phyloP scores from a whole-genome alignment of 2,329 filamentous ascomycete species.

The Verticillium isaacii region DNA sequence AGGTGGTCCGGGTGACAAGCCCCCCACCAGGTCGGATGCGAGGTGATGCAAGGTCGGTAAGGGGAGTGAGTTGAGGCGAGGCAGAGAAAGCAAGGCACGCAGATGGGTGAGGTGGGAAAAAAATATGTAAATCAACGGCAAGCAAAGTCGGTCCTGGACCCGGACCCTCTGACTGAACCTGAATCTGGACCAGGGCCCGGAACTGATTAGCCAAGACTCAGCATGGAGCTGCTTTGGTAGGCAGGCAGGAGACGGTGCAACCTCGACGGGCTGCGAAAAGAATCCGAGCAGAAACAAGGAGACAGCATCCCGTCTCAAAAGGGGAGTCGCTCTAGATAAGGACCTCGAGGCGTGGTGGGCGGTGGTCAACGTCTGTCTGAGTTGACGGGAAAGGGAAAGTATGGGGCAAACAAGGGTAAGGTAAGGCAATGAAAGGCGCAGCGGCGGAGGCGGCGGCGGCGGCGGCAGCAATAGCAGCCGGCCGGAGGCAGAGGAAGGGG shows the following conservation, averaged over 20 bases:
- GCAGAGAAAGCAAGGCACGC: no score
- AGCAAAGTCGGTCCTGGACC: no score
- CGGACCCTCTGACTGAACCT: neutral
- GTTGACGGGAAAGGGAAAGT: neutral
- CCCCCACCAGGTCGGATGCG: neutral
- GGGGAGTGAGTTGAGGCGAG: no score
- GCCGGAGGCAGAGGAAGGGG: neutral
- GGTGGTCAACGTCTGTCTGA: neutral
- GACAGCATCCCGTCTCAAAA: neutral
- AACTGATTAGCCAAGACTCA: neutral
- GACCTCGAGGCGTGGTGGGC: neutral
- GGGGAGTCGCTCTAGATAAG: neutral
- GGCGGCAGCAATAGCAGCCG: neutral
- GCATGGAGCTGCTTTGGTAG: neutral
- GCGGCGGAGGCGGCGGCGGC: neutral
- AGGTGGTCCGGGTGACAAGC: neutral
- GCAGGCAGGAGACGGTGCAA: neutral
- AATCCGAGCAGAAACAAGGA: neutral
- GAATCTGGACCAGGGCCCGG: neutral
- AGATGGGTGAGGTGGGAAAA: neutral
- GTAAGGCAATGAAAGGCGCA: constrained; percentile 2
- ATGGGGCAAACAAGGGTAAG: neutral
- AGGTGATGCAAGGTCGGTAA: neutral
- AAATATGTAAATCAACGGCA: neutral
- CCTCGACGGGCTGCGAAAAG: neutral